Base-by-base conservation (phyloP, 23 red algal species). In the Gracilaria domingensis region DNA sequence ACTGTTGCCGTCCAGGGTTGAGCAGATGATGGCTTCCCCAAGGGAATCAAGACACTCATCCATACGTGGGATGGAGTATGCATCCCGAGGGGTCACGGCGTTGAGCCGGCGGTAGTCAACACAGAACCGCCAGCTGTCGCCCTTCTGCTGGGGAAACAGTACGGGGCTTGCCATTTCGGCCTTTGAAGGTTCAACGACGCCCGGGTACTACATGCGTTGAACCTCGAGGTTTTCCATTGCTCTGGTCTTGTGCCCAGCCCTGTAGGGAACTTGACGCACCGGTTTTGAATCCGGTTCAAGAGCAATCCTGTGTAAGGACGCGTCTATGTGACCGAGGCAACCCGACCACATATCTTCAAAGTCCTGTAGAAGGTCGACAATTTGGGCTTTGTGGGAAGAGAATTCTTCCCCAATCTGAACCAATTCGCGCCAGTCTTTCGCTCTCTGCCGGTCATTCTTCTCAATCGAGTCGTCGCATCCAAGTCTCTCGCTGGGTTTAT, bases 21-120 rank as follows among this genome's bases (percentile, higher is more conserved):
- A 45, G 71, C 7, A 76, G 23, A 76, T 45, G 23, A 7, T 26
- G 23, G 71, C 71, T 30, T 76, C 71, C 35, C 71, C 71, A 49
- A 76, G 71, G 71, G 71, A 76, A 76, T 76, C 71, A 30, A 76
- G 7, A 34, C 35, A 76, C 71, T 76, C 35, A 49, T 76, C 71
- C 44, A 76, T 49, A 17, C 71, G 71, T 45, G 23, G 71, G 20
- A 37, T 45, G 23, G 71, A 34, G 44, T 76, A 76, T 24, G 37
- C 44, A 32, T 76, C 44, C 33, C 71, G 21, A 49, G 23, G 25
- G 25, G 71, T 76, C 23, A 76, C 35, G 34, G 71, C 71, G 33
- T 32, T 76, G 7, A 76, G 33, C 44, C 44, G 7, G 34, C 74
- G 74, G 36, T 79, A 79, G 2, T 79, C 74, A 49, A 79, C 20